Conservation (phyloP, 148 eudicot species). For the Rhododendron kiyosumense region DNA sequence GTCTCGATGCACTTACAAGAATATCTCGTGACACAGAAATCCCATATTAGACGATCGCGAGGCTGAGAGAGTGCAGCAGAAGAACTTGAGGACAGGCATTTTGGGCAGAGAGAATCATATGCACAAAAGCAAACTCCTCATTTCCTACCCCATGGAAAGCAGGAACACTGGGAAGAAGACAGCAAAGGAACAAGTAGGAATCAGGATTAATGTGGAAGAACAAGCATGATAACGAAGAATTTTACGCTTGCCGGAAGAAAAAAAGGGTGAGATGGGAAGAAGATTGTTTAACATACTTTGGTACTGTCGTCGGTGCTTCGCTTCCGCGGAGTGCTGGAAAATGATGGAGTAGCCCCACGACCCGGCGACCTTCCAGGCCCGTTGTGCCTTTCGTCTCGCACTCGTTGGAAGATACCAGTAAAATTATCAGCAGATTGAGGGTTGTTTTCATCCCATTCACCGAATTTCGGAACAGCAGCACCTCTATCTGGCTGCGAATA, state of each 20-base stretch:
- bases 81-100: neutral
- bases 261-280: neutral
- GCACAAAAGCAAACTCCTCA: constrained; percentile 8
- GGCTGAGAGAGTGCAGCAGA: neutral
- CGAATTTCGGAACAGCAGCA: constrained; percentile 51
- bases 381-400: constrained; percentile 32
- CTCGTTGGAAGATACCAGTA: constrained; percentile 41
- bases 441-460: constrained; percentile 46
- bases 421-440: constrained; percentile 38
- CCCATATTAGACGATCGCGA: neutral
- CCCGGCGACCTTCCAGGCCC: constrained; percentile 21
- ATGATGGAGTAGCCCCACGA: neutral
- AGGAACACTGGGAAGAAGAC: constrained; percentile 19
- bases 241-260: neutral
- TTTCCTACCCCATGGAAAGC: constrained; percentile 34
- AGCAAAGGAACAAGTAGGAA: neutral
- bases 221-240: neutral
- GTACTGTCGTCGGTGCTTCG: neutral
- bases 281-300: constrained; percentile 2
- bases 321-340: neutral
- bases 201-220: neutral
- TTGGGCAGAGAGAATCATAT: neutral
- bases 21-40: neutral
- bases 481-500: constrained; percentile 39
- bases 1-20: neutral